Evolutionary conservation across 805 yeast species (phyloP), one percentile per base, ranked within the genome.

Genomic region (Saccharomyces jurei): DNA sequence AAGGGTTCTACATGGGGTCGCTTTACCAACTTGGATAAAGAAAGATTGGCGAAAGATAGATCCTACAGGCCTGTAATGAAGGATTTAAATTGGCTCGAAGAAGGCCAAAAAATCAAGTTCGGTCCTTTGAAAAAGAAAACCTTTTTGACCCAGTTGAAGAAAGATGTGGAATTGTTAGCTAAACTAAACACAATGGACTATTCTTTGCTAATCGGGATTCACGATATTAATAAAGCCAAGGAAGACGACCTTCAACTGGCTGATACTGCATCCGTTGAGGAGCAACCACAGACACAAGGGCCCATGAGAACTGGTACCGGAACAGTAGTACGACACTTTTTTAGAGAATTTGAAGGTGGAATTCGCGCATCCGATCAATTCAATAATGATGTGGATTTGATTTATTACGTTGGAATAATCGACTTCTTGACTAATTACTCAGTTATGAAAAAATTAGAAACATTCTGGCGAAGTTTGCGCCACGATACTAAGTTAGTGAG

Each of bases 1-100:
- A 94, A 94, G 68, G 99, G 99, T 0, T 89, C 97, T 0, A 81
- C 95, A 0, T 78, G 87, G 76, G 97, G 97, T 2, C 77, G 96
- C 60, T 72, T 70, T 58, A 89, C 86, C 0, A 68, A 71, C 54
- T 64, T 73, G 4, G 57, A 64, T 41, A 27, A 50, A 14, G 52
- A 60, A 30, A 52, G 54, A 46, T 27, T 53, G 14, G 69, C 72
- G 9, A 55, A 54, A 13, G 68, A 66, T n/a, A 56, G 60, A 10
- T 53, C 50, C 10, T 61, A 62, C 29, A 69, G 67, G 30, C 70
- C 77, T 13, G 89, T 91, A 1, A 74, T 84, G 62, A 94, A 94
- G 68, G 99, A 94, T 71, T 71, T 89, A 55, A 92, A 94, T 69
- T 94, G 96, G 91, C 68, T 92, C 28, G 84, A 87, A 58, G 73